These are phyloP conservation scores for Besnoitia besnoiti DNA, from an alignment of 169 alveolate genomes.

Conservation along the genomic window DNA sequence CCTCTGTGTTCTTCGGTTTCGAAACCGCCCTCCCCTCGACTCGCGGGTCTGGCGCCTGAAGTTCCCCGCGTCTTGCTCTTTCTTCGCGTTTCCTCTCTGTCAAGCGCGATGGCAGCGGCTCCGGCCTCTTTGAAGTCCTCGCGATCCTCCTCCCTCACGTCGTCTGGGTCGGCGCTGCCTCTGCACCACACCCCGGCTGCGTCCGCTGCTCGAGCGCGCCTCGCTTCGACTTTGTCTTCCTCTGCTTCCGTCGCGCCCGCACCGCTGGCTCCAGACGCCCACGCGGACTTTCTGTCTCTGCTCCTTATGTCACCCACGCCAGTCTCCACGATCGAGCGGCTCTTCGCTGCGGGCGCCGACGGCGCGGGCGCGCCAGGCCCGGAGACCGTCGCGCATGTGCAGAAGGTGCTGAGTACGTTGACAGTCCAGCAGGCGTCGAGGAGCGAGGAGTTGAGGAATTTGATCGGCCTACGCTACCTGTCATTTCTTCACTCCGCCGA, in stretches of 20 bases:
- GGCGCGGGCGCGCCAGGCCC: background rate
- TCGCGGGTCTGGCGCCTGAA: background rate
- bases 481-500: constrained; percentile 26
- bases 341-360: background rate
- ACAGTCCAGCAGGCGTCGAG: constrained; percentile 33
- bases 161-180: background rate
- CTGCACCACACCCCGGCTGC: background rate
- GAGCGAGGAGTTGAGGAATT: background rate
- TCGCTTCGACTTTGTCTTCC: too few relatives aligned
- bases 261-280: background rate
- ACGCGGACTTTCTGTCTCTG: background rate
- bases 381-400: background rate
- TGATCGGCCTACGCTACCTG: constrained; percentile 8
- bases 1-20: background rate
- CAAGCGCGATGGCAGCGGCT: background rate
- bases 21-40: background rate
- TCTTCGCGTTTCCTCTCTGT: background rate
- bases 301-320: constrained; percentile 19
- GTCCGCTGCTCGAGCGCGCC: too few relatives aligned
- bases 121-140: background rate
- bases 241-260: background rate
- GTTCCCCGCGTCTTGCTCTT: background rate
- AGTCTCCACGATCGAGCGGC: background rate
- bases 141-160: background rate
- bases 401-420: background rate